phyloP scores from a whole-genome alignment of 75 land plant species.

The Selaginella tamariscina region DNA sequence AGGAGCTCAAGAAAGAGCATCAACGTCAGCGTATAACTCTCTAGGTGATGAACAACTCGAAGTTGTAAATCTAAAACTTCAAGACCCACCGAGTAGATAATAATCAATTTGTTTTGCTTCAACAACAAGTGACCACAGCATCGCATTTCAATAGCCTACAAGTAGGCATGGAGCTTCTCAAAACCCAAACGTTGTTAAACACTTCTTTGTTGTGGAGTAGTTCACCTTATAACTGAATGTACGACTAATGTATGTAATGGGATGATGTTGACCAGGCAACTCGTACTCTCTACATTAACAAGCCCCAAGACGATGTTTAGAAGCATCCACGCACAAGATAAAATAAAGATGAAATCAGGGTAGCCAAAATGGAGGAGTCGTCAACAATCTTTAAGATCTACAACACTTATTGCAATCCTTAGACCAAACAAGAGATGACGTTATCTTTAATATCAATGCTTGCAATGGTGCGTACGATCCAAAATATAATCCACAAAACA shows the following conservation, averaged over 20 bases:
- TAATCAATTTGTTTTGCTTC: background rate
- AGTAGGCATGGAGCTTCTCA: slow-evolving; percentile 5
- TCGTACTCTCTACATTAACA: background rate
- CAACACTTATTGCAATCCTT: background rate
- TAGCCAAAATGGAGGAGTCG: background rate
- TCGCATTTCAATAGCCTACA: slow-evolving; percentile 3
- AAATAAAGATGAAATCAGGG: background rate
- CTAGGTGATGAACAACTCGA: background rate
- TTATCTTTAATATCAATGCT: background rate
- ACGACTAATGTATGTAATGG: slow-evolving; percentile 7
- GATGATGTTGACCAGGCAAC: background rate
- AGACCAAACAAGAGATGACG: background rate
- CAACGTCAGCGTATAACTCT: background rate
- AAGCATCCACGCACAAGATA: background rate
- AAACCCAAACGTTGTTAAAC: slow-evolving; percentile 10
- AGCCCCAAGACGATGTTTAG: background rate
- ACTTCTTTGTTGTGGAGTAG: slow-evolving; percentile 15
- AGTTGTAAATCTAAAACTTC: background rate
- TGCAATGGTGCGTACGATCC: background rate
- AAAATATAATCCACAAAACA: background rate
- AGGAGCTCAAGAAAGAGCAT: background rate
- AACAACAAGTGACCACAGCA: background rate
- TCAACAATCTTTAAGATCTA: background rate
- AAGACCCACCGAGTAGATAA: background rate
- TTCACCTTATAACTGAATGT: background rate